These are phyloP conservation scores for Pistacia integerrima DNA, from an alignment of 345 rosid genomes.

Conservation along the genomic window DNA sequence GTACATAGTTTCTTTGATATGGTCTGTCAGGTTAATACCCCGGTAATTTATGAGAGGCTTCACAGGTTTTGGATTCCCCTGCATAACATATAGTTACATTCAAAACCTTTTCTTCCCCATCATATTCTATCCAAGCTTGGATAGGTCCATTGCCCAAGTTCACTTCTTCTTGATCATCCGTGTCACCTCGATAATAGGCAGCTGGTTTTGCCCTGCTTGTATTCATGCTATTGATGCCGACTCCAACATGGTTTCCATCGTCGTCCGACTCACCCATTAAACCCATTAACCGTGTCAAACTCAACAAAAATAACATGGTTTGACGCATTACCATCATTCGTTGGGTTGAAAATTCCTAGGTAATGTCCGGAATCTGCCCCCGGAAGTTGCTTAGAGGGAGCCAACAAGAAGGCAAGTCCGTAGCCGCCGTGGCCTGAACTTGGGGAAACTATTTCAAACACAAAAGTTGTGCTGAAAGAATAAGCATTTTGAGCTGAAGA, in stretches of 20 bases:
- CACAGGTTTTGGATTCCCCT: constrained; percentile 25
- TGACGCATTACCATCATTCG: not conserved
- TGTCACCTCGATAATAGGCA: constrained; percentile 4
- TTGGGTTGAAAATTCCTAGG: constrained; percentile 47
- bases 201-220: constrained; percentile 29
- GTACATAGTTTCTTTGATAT: constrained; percentile 40
- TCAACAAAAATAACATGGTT: constrained; percentile 57
- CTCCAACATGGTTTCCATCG: constrained; percentile 48
- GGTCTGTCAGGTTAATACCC: constrained; percentile 12
- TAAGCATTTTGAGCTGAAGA: constrained; percentile 19
- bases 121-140: constrained; percentile 70
- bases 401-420: constrained; percentile 56
- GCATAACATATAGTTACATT: constrained; percentile 54
- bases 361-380: constrained; percentile 37
- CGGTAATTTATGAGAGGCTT: constrained; percentile 43
- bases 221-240: constrained; percentile 49
- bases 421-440: constrained; percentile 44
- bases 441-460: constrained; percentile 42
- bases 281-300: constrained; percentile 60
- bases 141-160: constrained; percentile 39
- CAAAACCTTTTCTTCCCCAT: constrained; percentile 29
- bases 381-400: constrained; percentile 41
- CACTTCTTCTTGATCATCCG: constrained; percentile 21
- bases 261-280: constrained; percentile 22
- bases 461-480: constrained; percentile 56